Evolutionary conservation across 2,329 filamentous ascomycete species (phyloP), one percentile per base, ranked within the genome.

Genomic region (Sporothrix schenckii): DNA sequence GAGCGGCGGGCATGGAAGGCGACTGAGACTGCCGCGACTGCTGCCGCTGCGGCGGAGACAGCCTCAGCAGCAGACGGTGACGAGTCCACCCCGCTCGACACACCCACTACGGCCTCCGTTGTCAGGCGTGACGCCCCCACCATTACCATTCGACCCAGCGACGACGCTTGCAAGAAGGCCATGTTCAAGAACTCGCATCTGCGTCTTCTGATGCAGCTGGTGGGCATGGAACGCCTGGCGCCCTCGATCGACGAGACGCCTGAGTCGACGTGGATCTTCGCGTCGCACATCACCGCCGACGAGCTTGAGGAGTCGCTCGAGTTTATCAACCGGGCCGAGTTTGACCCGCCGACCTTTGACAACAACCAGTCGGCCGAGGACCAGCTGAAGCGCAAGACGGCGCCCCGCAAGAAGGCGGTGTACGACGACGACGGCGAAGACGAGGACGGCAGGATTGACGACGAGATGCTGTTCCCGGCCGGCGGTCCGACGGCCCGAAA

Each of bases 101-200:
- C 76, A 34, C 69, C 72, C 14, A 50, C 75, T 2, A 69, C 53
- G 9, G 78, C 78, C 70, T 74, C 76, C 44, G 60, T 70, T 73
- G 75, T 79, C 7, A 74, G 75, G 10, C 79, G 81, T 68, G 79
- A 81, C 66, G 75, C 84, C 2, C 85, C 88, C 0, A 77, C 83
- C 7, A 86, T 88, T 71, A 77, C 87, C 70, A 81, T 93, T 68
- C 86, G 84, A 66, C 85, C 91, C 0, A 88, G 91, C 70, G 88
- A 86, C 54, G 87, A 91, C 60, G 84, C 87, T 65, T 88, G 89
- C 53, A 88, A 89, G 66, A 86, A 85, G 27, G 91, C 92, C 34
- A 89, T 97, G 80, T 96, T 96, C 83, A 96, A 93, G 77, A 96
- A 98, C 79, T 89, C 92, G 11, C 90, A 94, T 76, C 85, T 98